phyloP scores from a whole-genome alignment of 345 rosid genomes.

The Salix viminalis region DNA sequence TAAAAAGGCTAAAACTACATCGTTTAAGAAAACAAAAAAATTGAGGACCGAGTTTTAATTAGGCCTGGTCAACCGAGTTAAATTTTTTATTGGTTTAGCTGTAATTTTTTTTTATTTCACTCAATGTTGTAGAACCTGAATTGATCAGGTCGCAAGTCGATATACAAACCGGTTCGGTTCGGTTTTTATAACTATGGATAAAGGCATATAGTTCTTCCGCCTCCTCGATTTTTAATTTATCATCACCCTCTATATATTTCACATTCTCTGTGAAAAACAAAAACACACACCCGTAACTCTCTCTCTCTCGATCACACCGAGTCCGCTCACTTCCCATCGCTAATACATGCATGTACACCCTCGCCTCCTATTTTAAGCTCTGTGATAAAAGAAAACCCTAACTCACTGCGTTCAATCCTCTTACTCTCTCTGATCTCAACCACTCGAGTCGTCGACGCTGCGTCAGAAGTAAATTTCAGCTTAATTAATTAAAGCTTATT shows the following conservation, averaged over 20 bases:
- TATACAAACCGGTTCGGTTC: no score
- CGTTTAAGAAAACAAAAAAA: no score
- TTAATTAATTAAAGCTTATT: background rate
- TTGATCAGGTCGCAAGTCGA: no score
- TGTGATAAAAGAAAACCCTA: background rate
- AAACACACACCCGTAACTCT: background rate
- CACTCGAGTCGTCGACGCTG: background rate
- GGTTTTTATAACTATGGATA: no score
- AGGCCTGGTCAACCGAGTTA: no score
- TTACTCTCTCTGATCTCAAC: background rate
- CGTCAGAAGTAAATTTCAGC: background rate
- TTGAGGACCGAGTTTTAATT: no score
- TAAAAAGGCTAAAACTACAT: no score
- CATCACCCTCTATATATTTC: no score
- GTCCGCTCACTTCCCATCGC: background rate
- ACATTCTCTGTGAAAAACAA: background rate
- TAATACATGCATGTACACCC: background rate
- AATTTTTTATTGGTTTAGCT: no score
- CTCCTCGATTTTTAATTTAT: background rate
- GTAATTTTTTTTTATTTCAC: no score
- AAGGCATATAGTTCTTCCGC: background rate
- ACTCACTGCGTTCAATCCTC: background rate
- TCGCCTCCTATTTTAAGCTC: background rate
- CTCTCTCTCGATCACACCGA: slow-evolving; percentile 4
- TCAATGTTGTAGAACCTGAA: no score